Conservation (phyloP, 306 rosid species). For the Heteromeles arbutifolia region DNA sequence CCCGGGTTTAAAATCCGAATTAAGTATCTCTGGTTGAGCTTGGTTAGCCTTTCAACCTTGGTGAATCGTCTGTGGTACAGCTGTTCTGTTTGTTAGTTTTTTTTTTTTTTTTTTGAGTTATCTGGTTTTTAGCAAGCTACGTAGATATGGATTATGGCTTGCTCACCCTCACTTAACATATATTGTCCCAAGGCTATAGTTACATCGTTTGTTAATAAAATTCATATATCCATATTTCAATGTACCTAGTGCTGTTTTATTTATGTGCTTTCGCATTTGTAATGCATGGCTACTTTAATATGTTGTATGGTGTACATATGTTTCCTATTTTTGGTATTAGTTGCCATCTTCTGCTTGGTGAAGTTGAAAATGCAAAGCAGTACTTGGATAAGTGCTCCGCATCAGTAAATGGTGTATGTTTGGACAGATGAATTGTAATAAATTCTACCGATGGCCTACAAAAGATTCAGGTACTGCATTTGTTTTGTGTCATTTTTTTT, state of each 20-base stretch:
- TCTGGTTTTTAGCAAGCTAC: neutral
- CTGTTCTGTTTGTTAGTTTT: neutral
- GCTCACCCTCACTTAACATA: neutral
- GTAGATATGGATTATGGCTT: neutral
- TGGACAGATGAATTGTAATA: slow-evolving; percentile 71
- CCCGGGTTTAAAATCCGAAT: neutral
- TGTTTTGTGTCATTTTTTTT: slow-evolving; percentile 13
- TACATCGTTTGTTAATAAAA: neutral
- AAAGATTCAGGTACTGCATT: slow-evolving; percentile 68
- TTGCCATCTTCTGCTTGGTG: slow-evolving; percentile 87
- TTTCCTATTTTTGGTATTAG: slow-evolving; percentile 33
- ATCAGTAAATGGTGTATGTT: slow-evolving; percentile 53
- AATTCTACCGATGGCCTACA: slow-evolving; percentile 87
- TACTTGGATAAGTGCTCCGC: slow-evolving; percentile 58
- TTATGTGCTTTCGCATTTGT: too few species aligned
- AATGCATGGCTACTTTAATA: neutral
- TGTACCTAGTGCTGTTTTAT: neutral
- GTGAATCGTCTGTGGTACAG: neutral
- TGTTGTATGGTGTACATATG: neutral
- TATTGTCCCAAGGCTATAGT: neutral
- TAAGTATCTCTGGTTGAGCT: neutral
- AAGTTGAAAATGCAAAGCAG: slow-evolving; percentile 50
- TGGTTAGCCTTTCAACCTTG: neutral
- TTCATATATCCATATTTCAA: neutral
- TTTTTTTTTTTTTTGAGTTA: neutral